A percentile compares a stretch with the other conserved stretches of the same genome.
These are phyloP conservation scores for Albugo candida DNA, from an alignment of 352 stramenopile species.

Conservation along the genomic window DNA sequence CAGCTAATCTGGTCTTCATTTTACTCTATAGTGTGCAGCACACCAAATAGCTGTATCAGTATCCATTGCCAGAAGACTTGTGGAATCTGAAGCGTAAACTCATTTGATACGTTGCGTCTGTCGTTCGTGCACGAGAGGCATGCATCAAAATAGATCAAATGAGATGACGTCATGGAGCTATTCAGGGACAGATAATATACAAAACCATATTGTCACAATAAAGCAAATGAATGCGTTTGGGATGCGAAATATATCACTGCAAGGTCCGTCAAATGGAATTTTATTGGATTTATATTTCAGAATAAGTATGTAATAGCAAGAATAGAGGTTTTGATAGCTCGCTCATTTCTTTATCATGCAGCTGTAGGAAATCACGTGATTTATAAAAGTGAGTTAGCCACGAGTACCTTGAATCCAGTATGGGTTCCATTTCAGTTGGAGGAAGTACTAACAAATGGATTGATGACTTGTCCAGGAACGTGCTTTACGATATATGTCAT, in stretches of 20 bases:
- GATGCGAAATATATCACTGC: constrained; percentile 56
- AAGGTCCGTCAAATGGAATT: constrained; percentile 17
- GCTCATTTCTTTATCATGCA: constrained; percentile 6
- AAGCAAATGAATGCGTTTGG: constrained; percentile 57
- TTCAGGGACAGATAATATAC: too few relatives aligned
- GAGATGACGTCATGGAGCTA: too few relatives aligned
- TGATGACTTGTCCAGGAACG: neutral
- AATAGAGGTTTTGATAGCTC: too few relatives aligned
- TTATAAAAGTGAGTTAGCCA: constrained; percentile 55
- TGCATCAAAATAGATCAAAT: too few relatives aligned
- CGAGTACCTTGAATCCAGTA: constrained; percentile 54
- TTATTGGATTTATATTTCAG: constrained; percentile 66
- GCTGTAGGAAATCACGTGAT: constrained; percentile 25
- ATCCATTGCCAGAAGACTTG: too few relatives aligned
- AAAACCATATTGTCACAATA: constrained; percentile 20
- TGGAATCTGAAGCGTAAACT: too few relatives aligned
- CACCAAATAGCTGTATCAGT: too few relatives aligned
- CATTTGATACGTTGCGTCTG: too few relatives aligned
- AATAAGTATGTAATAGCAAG: neutral
- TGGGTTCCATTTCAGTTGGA: constrained; percentile 61
- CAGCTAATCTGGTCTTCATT: too few relatives aligned
- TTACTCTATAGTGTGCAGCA: too few relatives aligned
- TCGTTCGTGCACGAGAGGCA: too few relatives aligned
- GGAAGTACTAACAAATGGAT: constrained; percentile 7
- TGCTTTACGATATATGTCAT: neutral